Conservation (phyloP, 2,329 filamentous ascomycete species). For the Aspergillus carbonarius region DNA sequence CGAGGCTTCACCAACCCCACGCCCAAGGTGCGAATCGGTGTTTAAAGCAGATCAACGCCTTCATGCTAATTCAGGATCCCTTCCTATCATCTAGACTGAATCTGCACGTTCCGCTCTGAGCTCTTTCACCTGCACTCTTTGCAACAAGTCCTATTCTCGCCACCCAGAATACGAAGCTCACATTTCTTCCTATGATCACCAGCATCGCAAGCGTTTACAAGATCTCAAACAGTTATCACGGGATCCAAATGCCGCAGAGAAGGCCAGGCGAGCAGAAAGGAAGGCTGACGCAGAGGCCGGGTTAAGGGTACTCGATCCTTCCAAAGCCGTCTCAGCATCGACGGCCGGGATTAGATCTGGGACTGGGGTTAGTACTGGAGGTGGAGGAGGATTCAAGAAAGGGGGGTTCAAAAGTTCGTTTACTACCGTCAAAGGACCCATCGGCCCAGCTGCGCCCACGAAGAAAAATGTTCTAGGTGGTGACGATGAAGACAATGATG, state of each 20-base stretch:
- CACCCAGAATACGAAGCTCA: slow-evolving; percentile 97
- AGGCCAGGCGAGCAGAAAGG: slow-evolving; percentile 43
- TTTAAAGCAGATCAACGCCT: neutral
- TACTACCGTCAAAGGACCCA: slow-evolving; percentile 51
- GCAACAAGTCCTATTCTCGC: slow-evolving; percentile 89
- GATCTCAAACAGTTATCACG: slow-evolving; percentile 49
- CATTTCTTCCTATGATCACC: slow-evolving; percentile 90
- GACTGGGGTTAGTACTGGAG: slow-evolving; percentile 22
- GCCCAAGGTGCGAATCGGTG: slow-evolving; percentile 38
- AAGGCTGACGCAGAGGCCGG: slow-evolving; percentile 46
- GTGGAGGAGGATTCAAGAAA: slow-evolving; percentile 65
- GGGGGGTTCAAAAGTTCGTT: slow-evolving; percentile 80
- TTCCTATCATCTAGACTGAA: slow-evolving; percentile 47
- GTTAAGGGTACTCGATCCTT: slow-evolving; percentile 37
- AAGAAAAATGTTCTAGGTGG: slow-evolving; percentile 46
- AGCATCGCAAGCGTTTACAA: slow-evolving; percentile 71
- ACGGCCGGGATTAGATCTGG: slow-evolving; percentile 16
- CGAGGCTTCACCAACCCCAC: slow-evolving; percentile 50
- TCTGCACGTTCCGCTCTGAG: slow-evolving; percentile 73
- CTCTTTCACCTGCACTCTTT: slow-evolving; percentile 81
- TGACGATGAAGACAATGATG: slow-evolving; percentile 42
- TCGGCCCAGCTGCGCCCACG: slow-evolving; percentile 25
- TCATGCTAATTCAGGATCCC: neutral
- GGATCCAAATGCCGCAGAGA: slow-evolving; percentile 44
- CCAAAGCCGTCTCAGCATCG: slow-evolving; percentile 19